Base-by-base conservation (phyloP, 2,329 filamentous ascomycete species). In the Diplodia sapinea region DNA sequence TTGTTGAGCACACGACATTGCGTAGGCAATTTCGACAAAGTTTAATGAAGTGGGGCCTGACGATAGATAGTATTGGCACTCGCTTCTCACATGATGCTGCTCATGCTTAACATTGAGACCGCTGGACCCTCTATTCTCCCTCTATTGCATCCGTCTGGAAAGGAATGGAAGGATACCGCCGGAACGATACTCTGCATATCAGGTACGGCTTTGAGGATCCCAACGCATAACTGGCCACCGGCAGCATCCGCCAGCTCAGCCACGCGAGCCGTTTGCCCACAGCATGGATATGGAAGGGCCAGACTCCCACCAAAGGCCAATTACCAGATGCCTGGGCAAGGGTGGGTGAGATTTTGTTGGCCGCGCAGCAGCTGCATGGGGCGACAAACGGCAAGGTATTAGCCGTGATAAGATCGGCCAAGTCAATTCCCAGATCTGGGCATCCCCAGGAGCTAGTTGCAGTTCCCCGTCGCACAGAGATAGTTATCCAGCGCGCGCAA, bases 141-240 rank as follows among this genome's bases (percentile, higher is more conserved):
- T 38, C 38, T 49, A 29, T 31, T 31, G 12, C 38, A 38, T 13
- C 26, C 13, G 17, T 49, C 40, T 20, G 15, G 15, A 36, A 36
- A 47, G 29, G n/a, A 33, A n/a, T n/a, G 23, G 47, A 49, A 51
- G 26, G 43, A 23, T 63, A 50, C 23, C 23, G 23, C 23, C 23
- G 23, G 23, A 26, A 2, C 9, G 38, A 33, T 33, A 7, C 8
- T 33, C 31, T 47, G 56, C 56, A 50, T 50, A 23, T 26, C 29
- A 40, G 40, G 56, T 61, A 43, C 57, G 57, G 43, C 59, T 17
- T 12, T n/a, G 59, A 51, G n/a, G 59, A 36, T 51, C 31, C n/a
- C 59, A 63, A 51, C 59, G 20, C 17, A 63, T 38, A 63, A 51
- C 26, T 50, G 43, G 57, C 26, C 51, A 26, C 20, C 29, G 26